Percentiles rank a stretch among this genome's conserved stretches.
phyloP scores from a whole-genome alignment of 352 stramenopile genomes.

The Globisporangium nodosum region DNA sequence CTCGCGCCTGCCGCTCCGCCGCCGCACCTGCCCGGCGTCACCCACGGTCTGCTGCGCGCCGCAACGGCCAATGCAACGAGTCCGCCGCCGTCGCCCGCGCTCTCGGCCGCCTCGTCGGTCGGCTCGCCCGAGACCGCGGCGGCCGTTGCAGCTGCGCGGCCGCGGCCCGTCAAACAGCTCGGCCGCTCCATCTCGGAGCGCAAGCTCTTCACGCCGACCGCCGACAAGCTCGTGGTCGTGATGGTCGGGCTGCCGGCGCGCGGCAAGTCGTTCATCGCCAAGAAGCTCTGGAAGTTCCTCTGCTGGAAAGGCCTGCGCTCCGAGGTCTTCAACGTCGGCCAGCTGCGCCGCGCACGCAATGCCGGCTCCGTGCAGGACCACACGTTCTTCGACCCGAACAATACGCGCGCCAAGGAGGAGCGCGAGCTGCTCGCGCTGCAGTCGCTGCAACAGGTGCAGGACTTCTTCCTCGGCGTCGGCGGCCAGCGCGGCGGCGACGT shows the following conservation, averaged over 20 bases:
- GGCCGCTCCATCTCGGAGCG: conserved; percentile 49
- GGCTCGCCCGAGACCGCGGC: not conserved
- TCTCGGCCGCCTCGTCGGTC: conserved; percentile 9
- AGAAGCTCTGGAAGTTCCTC: conserved; percentile 83
- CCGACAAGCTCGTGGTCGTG: conserved; percentile 93
- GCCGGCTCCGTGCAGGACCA: conserved; percentile 61
- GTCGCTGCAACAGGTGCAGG: conserved; percentile 56
- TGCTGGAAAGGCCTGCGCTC: conserved; percentile 76
- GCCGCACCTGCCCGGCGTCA: not conserved
- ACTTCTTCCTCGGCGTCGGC: conserved; percentile 42
- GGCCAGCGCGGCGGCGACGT: conserved; percentile 58
- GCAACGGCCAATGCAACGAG: not conserved
- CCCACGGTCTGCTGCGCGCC: conserved; percentile 1
- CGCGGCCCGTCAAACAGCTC: conserved; percentile 9
- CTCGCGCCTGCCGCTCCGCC: not conserved
- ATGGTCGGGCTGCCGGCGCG: conserved; percentile 94
- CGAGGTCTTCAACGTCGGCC: conserved; percentile 93
- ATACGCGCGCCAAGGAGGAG: conserved; percentile 64
- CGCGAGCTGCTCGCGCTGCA: conserved; percentile 81
- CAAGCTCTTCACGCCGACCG: conserved; percentile 71
- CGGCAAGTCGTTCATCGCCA: conserved; percentile 95
- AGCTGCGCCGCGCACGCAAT: conserved; percentile 87
- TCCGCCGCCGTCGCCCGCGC: conserved; percentile 12
- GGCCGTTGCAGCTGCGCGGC: conserved; percentile 6
- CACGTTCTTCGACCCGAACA: conserved; percentile 92